Percentiles rank a stretch among this genome's conserved stretches.
Evolutionary conservation across 2,329 filamentous ascomycete genomes (phyloP).

Genomic region (Alternaria brassicae): DNA sequence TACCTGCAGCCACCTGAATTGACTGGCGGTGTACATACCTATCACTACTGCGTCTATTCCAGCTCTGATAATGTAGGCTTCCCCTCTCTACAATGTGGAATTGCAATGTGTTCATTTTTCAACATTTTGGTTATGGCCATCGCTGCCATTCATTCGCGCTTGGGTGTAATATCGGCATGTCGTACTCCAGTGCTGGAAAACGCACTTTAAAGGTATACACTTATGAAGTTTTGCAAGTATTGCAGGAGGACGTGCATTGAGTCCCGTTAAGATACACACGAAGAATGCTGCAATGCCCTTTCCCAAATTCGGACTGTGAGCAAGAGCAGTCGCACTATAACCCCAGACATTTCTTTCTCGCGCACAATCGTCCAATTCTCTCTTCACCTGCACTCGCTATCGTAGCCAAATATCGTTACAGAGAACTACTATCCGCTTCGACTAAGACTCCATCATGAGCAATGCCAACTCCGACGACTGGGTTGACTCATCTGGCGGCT

Average conservation of each 20-base stretch:
- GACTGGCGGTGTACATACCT: too few relatives aligned
- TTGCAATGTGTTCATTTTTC: too few relatives aligned
- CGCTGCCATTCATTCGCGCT: too few relatives aligned
- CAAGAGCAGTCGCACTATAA: background rate
- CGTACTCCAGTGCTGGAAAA: too few relatives aligned
- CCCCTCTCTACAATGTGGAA: too few relatives aligned
- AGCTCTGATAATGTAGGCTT: too few relatives aligned
- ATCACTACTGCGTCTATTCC: too few relatives aligned
- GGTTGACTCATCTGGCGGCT: background rate
- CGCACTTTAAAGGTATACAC: accelerated
- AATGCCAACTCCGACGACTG: conserved; percentile 4
- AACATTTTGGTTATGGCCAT: too few relatives aligned
- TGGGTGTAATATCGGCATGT: too few relatives aligned
- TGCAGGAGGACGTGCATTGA: background rate
- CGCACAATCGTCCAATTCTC: background rate
- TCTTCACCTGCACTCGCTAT: background rate
- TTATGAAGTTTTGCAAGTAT: background rate
- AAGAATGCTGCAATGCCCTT: background rate
- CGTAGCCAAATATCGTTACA: background rate
- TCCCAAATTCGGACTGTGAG: background rate
- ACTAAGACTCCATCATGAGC: background rate
- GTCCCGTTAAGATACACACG: background rate
- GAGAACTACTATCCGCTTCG: background rate
- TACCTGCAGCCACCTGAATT: background rate
- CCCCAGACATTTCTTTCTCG: background rate